Evolutionary conservation across 2,329 filamentous ascomycete genomes (phyloP), one percentile per base, ranked within the genome.

Genomic region (Aspergillus hiratsukae): DNA sequence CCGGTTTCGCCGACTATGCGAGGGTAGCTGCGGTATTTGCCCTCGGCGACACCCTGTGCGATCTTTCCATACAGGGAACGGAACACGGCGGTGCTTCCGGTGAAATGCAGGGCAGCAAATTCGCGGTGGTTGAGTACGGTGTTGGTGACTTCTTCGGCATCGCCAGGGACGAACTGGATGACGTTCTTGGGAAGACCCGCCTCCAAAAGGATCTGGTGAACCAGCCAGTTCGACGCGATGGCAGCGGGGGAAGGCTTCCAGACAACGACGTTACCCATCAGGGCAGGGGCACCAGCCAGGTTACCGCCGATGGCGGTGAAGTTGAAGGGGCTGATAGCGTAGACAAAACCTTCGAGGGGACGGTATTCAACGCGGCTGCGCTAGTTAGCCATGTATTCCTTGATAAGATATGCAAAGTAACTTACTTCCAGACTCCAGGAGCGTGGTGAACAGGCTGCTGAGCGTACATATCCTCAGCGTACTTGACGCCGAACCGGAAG

Each of bases 241-340:
- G 92, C 90, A 17, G 81, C 87, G 64, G 93, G 90, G 14, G 90
- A 94, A n/a, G 92, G 92, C 81, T 97, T 97, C 92, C 92, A 97
- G 49, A 97, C 78, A 4, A 96, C 91, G 1, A 97, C 93, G 74
- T 97, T 97, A 57, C 92, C 92, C 80, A 97, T 87, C 54, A 97
- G 78, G 0, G 91, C 91, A 14, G 93, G 91, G 0, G 90, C 87
- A 49, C 85, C 88, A 17, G 89, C 85, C 45, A 97, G 81, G 76
- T 96, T 97, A 55, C 88, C 93, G 10, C 87, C 91, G 66, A 97
- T 96, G 61, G 92, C 92, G 23, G 92, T 97, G 78, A 97, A 97
- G 80, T 97, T 97, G 83, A 97, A 97, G 46, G 92, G 92, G 58
- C 87, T 90, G 66, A 97, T 86, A 37, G 92, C 93, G 72, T 97